Evolutionary conservation across 495 filamentous ascomycete species (phyloP).

Genomic region (Podospora bellae-mahoneyi): DNA sequence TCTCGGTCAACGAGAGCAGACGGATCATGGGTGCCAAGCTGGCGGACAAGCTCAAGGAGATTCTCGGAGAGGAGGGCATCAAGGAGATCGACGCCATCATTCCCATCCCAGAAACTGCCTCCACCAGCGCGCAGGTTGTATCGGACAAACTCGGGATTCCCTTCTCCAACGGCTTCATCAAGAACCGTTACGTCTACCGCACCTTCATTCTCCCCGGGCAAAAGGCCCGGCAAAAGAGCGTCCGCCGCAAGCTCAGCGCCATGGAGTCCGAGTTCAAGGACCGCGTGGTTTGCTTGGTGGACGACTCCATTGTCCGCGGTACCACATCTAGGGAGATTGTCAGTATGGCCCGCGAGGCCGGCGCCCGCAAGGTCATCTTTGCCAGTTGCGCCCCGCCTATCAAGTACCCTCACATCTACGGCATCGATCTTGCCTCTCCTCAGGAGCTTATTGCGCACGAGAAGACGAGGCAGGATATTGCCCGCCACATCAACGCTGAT

Average conservation of each 20-base stretch:
- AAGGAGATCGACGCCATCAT: conserved; percentile 76
- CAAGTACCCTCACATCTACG: conserved; percentile 66
- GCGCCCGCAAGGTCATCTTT: conserved; percentile 87
- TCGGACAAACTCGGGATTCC: conserved; percentile 74
- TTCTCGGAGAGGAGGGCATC: conserved; percentile 69
- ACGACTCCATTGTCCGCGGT: conserved; percentile 91
- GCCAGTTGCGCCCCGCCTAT: conserved; percentile 85
- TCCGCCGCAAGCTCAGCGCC: conserved; percentile 73
- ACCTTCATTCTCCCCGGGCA: conserved; percentile 96
- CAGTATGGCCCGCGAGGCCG: conserved; percentile 86
- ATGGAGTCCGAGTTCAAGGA: conserved; percentile 85
- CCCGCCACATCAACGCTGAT: conserved; percentile 84
- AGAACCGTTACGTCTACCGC: conserved; percentile 94
- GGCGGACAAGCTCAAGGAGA: conserved; percentile 69
- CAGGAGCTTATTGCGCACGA: conserved; percentile 82
- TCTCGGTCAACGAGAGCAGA: conserved; percentile 81
- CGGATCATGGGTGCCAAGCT: conserved; percentile 92
- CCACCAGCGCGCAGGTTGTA: conserved; percentile 77
- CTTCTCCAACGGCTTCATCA: conserved; percentile 72
- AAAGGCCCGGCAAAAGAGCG: conserved; percentile 74
- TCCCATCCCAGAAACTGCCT: conserved; percentile 46
- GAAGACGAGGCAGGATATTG: conserved; percentile 63
- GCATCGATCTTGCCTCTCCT: conserved; percentile 84
- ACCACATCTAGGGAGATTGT: conserved; percentile 92
- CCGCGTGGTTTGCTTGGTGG: conserved; percentile 80